Conservation (phyloP, 257 asterid genomes). For the Eucommia ulmoides region DNA sequence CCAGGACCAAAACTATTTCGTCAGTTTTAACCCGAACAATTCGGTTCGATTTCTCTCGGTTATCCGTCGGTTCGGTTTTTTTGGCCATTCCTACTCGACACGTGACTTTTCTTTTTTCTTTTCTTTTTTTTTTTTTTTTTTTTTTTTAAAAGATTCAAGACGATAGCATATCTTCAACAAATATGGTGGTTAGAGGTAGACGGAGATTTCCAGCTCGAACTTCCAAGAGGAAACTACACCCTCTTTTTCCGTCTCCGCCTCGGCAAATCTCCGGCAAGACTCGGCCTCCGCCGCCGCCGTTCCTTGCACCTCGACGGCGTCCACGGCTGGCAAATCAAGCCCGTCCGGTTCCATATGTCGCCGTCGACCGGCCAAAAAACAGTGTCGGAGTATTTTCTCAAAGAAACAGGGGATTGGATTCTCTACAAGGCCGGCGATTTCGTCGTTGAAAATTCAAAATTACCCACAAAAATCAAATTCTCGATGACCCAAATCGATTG, state of each 20-base stretch:
- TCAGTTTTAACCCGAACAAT: no score
- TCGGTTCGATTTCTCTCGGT: no score
- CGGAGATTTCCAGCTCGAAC: constrained; percentile 39
- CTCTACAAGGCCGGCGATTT: constrained; percentile 46
- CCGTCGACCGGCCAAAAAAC: constrained; percentile 23
- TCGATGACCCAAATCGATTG: constrained; percentile 57
- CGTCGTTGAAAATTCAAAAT: constrained; percentile 20
- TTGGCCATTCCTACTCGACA: no score
- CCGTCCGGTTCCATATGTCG: constrained; percentile 34
- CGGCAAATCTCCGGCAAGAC: constrained; percentile 18
- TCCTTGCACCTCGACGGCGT: constrained; percentile 16
- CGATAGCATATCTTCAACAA: constrained; percentile 40
- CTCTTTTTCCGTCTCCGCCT: constrained; percentile 36
- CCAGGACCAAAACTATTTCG: no score
- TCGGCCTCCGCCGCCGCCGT: constrained; percentile 23
- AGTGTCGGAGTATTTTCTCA: constrained; percentile 16
- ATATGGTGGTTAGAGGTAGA: constrained; percentile 58
- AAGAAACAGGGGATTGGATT: constrained; percentile 30
- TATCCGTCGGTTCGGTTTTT: no score
- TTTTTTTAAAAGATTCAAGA: constrained; percentile 16
- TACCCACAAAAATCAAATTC: constrained; percentile 29
- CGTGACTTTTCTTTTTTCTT: background rate
- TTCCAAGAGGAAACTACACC: constrained; percentile 40
- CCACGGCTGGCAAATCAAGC: constrained; percentile 45
- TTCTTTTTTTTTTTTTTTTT: background rate